A percentile compares a stretch with the other conserved stretches of the same genome.
These are phyloP conservation scores for Stachybotrys elegans DNA, from an alignment of 2,329 filamentous ascomycete genomes.

Conservation along the genomic window DNA sequence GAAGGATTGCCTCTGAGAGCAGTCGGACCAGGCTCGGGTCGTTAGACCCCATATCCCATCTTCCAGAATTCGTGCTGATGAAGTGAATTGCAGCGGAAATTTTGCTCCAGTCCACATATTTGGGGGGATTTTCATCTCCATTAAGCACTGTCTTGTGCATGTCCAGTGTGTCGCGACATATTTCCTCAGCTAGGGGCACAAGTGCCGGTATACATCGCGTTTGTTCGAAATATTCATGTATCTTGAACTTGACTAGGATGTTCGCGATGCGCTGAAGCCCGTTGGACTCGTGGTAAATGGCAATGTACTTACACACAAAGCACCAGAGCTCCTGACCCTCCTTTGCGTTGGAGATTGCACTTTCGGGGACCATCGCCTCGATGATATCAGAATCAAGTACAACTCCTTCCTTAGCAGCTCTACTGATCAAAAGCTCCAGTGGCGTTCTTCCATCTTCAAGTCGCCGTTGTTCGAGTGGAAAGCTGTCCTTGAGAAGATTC, in stretches of 20 bases:
- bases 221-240: background rate
- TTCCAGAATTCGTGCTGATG: background rate
- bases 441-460: background rate
- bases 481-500: background rate
- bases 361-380: background rate
- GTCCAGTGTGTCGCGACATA: background rate
- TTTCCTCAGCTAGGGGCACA: background rate
- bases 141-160: background rate
- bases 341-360: background rate
- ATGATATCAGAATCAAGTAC: background rate
- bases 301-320: background rate
- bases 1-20: background rate
- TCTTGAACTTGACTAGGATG: background rate
- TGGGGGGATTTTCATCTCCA: background rate
- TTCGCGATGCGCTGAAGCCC: background rate
- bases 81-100: background rate
- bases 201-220: background rate
- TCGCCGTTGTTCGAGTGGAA: background rate
- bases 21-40: background rate
- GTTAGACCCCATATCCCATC: background rate
- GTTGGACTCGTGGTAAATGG: background rate
- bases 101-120: background rate
- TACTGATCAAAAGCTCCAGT: background rate
- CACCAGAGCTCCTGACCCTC: background rate
- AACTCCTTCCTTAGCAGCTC: background rate